phyloP scores from a whole-genome alignment of 2,329 filamentous ascomycete species.

The Sporothrix schenckii region DNA sequence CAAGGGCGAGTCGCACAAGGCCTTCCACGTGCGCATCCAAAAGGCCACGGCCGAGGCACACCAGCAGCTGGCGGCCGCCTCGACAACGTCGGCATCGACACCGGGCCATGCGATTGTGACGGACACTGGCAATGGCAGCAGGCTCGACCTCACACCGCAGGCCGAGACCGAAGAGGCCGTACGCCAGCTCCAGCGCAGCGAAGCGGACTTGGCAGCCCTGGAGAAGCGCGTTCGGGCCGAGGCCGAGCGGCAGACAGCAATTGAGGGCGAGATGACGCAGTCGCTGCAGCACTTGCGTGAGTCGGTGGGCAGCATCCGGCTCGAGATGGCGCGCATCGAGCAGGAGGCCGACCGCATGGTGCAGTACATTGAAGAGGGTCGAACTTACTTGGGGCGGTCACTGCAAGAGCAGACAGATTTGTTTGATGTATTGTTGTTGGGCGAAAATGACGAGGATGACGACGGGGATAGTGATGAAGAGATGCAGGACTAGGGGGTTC shows the following conservation, averaged over 20 bases:
- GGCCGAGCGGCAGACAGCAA: constrained; percentile 32
- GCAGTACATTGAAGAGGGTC: constrained; percentile 31
- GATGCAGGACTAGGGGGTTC: constrained; percentile 21
- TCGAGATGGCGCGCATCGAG: constrained; percentile 36
- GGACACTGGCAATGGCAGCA: not conserved
- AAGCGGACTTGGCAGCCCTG: constrained; percentile 67
- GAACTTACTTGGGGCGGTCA: constrained; percentile 32
- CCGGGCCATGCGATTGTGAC: not conserved
- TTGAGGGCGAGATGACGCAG: constrained; percentile 33
- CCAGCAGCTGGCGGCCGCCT: constrained; percentile 11
- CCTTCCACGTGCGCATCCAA: constrained; percentile 34
- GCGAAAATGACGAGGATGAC: constrained; percentile 11
- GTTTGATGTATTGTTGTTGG: constrained; percentile 30
- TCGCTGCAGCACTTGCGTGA: constrained; percentile 34
- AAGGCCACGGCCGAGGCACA: constrained; percentile 21
- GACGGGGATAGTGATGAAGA: constrained; percentile 25
- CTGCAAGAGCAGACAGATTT: constrained; percentile 36
- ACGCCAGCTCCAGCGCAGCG: constrained; percentile 49
- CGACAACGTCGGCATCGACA: not conserved
- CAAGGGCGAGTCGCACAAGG: constrained; percentile 33
- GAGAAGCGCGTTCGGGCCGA: constrained; percentile 62
- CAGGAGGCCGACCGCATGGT: constrained; percentile 35
- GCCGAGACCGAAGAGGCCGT: constrained; percentile 46
- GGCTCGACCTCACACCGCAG: constrained; percentile 18
- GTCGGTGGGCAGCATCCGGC: constrained; percentile 34